These are phyloP conservation scores for Malassezia arunalokei DNA, from an alignment of 1,284 basidiomycete genomes.

Conservation along the genomic window DNA sequence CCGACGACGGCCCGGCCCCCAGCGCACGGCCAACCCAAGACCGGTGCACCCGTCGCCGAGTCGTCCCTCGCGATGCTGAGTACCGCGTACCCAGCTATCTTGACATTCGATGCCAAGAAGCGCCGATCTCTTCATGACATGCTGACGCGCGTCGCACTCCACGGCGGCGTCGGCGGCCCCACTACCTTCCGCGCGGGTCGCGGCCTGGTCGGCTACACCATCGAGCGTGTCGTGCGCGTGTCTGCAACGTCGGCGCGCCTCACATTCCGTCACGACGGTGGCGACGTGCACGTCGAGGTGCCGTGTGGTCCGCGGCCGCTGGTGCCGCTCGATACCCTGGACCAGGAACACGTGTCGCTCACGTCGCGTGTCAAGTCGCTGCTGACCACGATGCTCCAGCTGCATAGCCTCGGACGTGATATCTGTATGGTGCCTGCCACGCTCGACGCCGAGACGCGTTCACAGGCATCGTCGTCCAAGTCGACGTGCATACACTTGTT, in stretches of 20 bases:
- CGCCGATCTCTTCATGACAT: constrained; percentile 30
- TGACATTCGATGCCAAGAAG: constrained; percentile 27
- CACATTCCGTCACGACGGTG: constrained; percentile 25
- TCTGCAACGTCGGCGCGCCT: constrained; percentile 18
- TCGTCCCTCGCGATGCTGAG: constrained; percentile 31
- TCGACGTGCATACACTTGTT: constrained; percentile 44
- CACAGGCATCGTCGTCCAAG: constrained; percentile 44
- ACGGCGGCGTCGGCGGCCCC: constrained; percentile 26
- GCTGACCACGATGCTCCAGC: constrained; percentile 43
- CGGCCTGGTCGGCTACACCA: constrained; percentile 33
- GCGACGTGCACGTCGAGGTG: constrained; percentile 18
- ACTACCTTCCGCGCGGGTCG: constrained; percentile 16
- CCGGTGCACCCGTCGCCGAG: constrained; percentile 19
- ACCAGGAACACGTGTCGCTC: constrained; percentile 17
- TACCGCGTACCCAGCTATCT: constrained; percentile 36
- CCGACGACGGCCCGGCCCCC: constrained; percentile 16
- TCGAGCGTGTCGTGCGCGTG: constrained; percentile 1
- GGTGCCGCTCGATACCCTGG: constrained; percentile 24
- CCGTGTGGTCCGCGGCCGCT: constrained; percentile 35
- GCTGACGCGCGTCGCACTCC: constrained; percentile 27
- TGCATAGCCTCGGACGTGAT: constrained; percentile 42
- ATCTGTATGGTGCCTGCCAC: constrained; percentile 35
- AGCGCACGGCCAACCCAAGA: constrained; percentile 11
- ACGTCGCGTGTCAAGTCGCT: constrained; percentile 42
- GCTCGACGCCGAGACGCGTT: constrained; percentile 15